phyloP scores from a whole-genome alignment of 129 eudicot species.

The Rutidosis leptorrhynchoides region DNA sequence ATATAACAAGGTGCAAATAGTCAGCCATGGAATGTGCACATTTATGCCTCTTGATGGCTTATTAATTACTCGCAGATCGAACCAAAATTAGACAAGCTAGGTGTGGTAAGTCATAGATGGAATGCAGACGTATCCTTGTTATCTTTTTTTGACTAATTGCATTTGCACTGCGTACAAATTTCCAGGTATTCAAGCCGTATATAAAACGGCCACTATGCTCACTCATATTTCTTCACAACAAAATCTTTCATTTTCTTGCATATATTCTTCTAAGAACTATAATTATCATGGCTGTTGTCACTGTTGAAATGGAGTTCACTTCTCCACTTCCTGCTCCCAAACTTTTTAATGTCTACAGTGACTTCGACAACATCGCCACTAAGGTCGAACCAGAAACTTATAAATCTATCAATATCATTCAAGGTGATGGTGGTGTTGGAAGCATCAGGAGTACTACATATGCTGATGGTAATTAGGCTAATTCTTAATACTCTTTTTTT shows the following conservation, averaged over 20 bases:
- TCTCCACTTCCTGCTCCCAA: slow-evolving; percentile 40
- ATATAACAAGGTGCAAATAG: too few species aligned
- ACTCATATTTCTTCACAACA: slow-evolving; percentile 1
- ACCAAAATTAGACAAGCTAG: too few species aligned
- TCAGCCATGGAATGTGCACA: too few species aligned
- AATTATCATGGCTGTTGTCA: slow-evolving; percentile 37
- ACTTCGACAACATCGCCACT: slow-evolving; percentile 37
- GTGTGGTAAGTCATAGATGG: neutral
- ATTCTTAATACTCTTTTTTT: neutral
- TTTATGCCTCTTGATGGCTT: too few species aligned
- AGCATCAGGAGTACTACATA: slow-evolving; percentile 32
- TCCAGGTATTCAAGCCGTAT: neutral
- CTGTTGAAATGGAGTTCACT: slow-evolving; percentile 23
- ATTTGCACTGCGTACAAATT: neutral
- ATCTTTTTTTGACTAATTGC: neutral
- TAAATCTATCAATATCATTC: slow-evolving; percentile 31
- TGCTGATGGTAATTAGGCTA: slow-evolving; percentile 32
- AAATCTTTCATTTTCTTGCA: slow-evolving; percentile 3
- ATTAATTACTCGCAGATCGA: too few species aligned
- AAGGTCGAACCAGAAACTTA: slow-evolving; percentile 35
- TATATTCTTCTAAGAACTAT: neutral
- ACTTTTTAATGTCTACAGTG: slow-evolving; percentile 31
- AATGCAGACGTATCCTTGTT: neutral
- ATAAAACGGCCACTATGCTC: neutral
- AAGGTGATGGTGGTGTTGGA: slow-evolving; percentile 55